Percentiles rank a stretch among this genome's conserved stretches.
Conservation (phyloP, 2,329 filamentous ascomycete species). For the Teratosphaeria viscida region DNA sequence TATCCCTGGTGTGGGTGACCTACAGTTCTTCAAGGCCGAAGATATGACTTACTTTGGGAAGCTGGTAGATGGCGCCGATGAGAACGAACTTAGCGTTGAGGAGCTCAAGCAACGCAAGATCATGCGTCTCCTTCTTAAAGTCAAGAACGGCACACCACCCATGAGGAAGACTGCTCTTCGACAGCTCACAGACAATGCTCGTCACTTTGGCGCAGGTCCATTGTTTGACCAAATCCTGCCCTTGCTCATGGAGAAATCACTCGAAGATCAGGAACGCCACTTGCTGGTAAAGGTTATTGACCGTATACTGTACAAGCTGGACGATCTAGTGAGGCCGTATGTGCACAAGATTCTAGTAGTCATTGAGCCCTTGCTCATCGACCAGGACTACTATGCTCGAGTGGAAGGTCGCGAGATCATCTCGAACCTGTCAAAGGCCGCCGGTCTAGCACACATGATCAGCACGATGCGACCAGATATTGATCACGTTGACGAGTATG, state of each 20-base stretch:
- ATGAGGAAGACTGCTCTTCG: slow-evolving; percentile 97
- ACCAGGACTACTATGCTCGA: slow-evolving; percentile 97
- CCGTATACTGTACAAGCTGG: slow-evolving; percentile 94
- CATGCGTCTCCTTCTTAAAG: slow-evolving; percentile 90
- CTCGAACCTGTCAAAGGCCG: slow-evolving; percentile 92
- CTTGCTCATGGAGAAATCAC: slow-evolving; percentile 91
- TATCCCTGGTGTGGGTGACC: slow-evolving; percentile 87
- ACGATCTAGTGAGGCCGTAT: slow-evolving; percentile 89
- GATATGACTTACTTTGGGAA: slow-evolving; percentile 99
- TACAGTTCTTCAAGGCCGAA: slow-evolving; percentile 97
- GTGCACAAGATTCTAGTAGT: slow-evolving; percentile 98
- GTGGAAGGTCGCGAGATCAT: slow-evolving; percentile 98
- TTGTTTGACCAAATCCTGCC: slow-evolving; percentile 97
- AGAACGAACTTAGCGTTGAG: slow-evolving; percentile 83
- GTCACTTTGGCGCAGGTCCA: slow-evolving; percentile 85
- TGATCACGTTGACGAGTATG: slow-evolving; percentile 96
- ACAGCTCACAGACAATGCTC: slow-evolving; percentile 94
- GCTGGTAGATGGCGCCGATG: slow-evolving; percentile 85
- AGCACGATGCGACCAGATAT: slow-evolving; percentile 98
- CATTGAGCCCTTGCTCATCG: slow-evolving; percentile 96
- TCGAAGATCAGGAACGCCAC: slow-evolving; percentile 97
- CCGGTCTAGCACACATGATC: slow-evolving; percentile 96
- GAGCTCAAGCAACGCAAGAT: slow-evolving; percentile 98
- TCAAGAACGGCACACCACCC: slow-evolving; percentile 97
- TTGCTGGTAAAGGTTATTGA: slow-evolving; percentile 98